These are phyloP conservation scores for Multifurca ochricompacta DNA, from an alignment of 768 basidiomycete species.

Conservation along the genomic window DNA sequence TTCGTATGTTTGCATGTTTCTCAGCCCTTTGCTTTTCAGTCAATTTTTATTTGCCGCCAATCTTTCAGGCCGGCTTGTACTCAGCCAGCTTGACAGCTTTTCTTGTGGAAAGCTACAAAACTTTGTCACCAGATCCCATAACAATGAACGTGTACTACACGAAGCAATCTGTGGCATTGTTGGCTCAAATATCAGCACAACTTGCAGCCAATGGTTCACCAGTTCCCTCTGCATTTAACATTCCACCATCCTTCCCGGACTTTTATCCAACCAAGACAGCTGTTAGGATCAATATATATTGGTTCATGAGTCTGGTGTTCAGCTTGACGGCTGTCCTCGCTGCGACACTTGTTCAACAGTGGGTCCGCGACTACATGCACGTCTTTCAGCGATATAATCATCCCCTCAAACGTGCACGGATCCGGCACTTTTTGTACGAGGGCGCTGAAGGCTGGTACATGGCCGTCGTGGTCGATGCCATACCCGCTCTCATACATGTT, in stretches of 20 bases:
- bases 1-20: conserved; percentile 27
- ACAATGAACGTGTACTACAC: not conserved
- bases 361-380: conserved; percentile 35
- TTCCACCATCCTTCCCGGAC: not conserved
- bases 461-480: conserved; percentile 33
- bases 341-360: conserved; percentile 43
- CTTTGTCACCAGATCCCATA: not conserved
- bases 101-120: conserved; percentile 8
- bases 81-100: conserved; percentile 17
- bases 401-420: conserved; percentile 31
- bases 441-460: conserved; percentile 38
- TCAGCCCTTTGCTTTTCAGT: not conserved
- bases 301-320: conserved; percentile 33
- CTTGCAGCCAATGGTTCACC: conserved; percentile 10
- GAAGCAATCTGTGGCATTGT: conserved; percentile 5
- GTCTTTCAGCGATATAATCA: conserved; percentile 27
- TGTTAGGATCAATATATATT: conserved; percentile 34
- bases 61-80: conserved; percentile 10
- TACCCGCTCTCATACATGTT: conserved; percentile 42
- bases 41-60: not conserved
- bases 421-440: conserved; percentile 32
- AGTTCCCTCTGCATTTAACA: not conserved
- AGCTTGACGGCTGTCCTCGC: conserved; percentile 37
- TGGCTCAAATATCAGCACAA: conserved; percentile 16
- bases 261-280: conserved; percentile 25